Conservation (phyloP, 1,284 basidiomycete genomes). For the Phellopilus nigrolimitatus region DNA sequence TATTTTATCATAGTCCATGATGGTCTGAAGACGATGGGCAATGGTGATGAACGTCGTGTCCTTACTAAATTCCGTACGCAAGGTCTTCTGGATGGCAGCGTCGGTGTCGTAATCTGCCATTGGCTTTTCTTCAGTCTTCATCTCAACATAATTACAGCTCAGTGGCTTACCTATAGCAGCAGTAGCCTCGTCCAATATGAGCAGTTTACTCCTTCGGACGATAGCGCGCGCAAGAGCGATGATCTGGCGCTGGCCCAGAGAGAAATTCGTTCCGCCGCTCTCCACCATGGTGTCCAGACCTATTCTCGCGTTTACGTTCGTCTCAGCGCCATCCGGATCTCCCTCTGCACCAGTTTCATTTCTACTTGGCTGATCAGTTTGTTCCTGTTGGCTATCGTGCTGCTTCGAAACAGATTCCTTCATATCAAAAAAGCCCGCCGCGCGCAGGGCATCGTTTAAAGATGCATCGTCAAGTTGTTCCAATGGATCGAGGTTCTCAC, state of each 20-base stretch:
- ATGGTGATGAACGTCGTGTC: conserved; percentile 32
- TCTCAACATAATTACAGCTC: too few relatives aligned
- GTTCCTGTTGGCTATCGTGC: conserved; percentile 22
- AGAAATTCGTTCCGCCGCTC: conserved; percentile 18
- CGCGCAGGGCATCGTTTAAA: conserved; percentile 43
- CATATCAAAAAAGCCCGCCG: conserved; percentile 35
- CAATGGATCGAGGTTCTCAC: conserved; percentile 35
- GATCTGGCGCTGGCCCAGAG: conserved; percentile 30
- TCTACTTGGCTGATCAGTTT: conserved; percentile 40
- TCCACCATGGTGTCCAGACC: conserved; percentile 17
- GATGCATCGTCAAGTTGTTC: conserved; percentile 43
- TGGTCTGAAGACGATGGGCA: conserved; percentile 34
- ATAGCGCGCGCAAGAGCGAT: conserved; percentile 41
- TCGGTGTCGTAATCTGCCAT: conserved; percentile 24
- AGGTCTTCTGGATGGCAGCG: conserved; percentile 21
- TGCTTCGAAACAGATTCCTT: conserved; percentile 12
- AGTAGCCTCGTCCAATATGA: conserved; percentile 33
- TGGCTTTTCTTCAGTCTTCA: too few relatives aligned
- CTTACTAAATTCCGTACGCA: conserved; percentile 23
- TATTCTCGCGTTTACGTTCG: conserved; percentile 1
- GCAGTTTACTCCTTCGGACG: conserved; percentile 28
- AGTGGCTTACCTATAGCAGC: conserved; percentile 23
- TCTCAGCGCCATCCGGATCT: not conserved
- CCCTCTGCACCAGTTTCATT: conserved; percentile 32
- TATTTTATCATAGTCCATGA: conserved; percentile 34